These are phyloP conservation scores for Luzula sylvatica DNA, from an alignment of 176 grass and related monocot species.

Conservation along the genomic window DNA sequence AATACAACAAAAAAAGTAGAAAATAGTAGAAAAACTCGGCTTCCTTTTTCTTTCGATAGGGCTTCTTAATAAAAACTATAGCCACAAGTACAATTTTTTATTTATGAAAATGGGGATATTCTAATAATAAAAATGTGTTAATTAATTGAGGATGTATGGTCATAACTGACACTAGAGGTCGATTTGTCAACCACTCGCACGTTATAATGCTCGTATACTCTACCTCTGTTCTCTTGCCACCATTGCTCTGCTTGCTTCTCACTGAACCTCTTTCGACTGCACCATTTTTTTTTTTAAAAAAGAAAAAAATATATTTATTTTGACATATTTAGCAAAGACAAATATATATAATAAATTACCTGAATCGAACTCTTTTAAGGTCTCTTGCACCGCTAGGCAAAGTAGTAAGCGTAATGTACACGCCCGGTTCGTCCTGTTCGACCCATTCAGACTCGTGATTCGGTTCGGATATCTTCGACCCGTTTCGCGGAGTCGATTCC, in stretches of 20 bases:
- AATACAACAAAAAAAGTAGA: conserved; percentile 14
- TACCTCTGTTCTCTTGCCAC: conserved; percentile 91
- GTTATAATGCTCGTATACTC: conserved; percentile 87
- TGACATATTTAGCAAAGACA: background rate
- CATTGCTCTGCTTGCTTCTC: conserved; percentile 91
- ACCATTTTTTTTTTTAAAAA: conserved; percentile 11
- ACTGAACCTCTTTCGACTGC: conserved; percentile 88
- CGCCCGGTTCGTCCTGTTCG: conserved; percentile 86
- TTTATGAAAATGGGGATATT: conserved; percentile 24
- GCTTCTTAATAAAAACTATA: conserved; percentile 46
- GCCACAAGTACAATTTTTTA: conserved; percentile 39
- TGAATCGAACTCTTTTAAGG: conserved; percentile 90
- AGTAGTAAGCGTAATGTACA: conserved; percentile 83
- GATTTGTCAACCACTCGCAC: conserved; percentile 73
- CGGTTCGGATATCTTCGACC: conserved; percentile 34
- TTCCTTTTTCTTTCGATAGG: conserved; percentile 24
- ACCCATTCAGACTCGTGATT: conserved; percentile 79
- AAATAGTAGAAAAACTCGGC: conserved; percentile 31
- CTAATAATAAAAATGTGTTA: conserved; percentile 35
- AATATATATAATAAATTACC: conserved; percentile 34
- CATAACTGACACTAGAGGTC: conserved; percentile 35
- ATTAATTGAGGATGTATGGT: conserved; percentile 27
- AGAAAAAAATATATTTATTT: no score
- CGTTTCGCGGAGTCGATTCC: conserved; percentile 53
- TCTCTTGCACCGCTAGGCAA: conserved; percentile 76